Base-by-base conservation (phyloP, 805 yeast species). In the Wickerhamomyces chambardii region DNA sequence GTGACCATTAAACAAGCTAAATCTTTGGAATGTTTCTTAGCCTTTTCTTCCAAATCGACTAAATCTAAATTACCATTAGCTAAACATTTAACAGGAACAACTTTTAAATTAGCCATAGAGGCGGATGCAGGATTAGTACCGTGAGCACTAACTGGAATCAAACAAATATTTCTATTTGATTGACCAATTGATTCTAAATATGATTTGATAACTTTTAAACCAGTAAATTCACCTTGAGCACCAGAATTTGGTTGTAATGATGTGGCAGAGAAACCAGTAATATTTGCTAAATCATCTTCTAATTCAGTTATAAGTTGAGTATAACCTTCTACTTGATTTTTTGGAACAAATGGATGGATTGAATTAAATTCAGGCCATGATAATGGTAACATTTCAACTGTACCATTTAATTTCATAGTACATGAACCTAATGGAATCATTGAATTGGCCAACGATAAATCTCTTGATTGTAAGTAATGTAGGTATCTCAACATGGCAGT, bases 51-150 rank as follows among this genome's bases (percentile, higher is more conserved):
- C 50, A 92, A 64, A 55, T 92, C 97, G 4, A 48, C 66, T 35
- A 92, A 56, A 51, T 92, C 96, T 38, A 92, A 73, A 38, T 92
- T 84, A 36, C 98, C 98, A 51, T 87, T 76, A 12, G 67, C 55
- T 36, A 80, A 63, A 64, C 98, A 92, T 57, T 87, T 86, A 31
- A 92, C 86, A 5, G 97, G 80, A 16, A 92, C 85, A 31, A 92
- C 97, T 59, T 84, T 86, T 61, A 92, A 64, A 27, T 96, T 97
- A 47, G 94, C 80, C 95, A 92, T 92, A 15, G 95, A 85, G 15
- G 98, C 97, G 31, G 96, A 85, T 1, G 98, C 98, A 17, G 98
- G 98, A 55, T 92, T 92, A 15, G 98, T 92, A 39, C 98, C 98
- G 54, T 92, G 98, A 2, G 98, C 98, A 50, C 92, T 79, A 4